Conservation (phyloP, 768 basidiomycete genomes). For the Lentinula raphanica region DNA sequence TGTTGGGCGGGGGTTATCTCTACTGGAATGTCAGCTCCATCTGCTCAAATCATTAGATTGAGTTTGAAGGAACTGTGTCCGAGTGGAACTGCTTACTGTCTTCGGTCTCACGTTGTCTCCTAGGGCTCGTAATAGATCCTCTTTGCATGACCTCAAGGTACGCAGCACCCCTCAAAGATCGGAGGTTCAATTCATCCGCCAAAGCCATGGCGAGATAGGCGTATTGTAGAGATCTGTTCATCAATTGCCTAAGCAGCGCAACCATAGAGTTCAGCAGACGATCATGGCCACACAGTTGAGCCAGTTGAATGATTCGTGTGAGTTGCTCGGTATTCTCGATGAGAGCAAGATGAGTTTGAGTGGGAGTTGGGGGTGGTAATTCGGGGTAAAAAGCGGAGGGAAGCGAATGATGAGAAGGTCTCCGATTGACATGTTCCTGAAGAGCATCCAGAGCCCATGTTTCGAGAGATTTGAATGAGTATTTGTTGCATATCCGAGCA, state of each 20-base stretch:
- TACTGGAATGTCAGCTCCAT: conserved; percentile 20
- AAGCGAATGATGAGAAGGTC: conserved; percentile 40
- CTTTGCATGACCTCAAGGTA: conserved; percentile 75
- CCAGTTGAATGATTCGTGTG: conserved; percentile 58
- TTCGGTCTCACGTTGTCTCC: not conserved
- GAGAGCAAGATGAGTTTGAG: conserved; percentile 10
- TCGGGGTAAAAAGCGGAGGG: conserved; percentile 26
- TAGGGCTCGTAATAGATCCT: not conserved
- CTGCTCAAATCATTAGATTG: not conserved
- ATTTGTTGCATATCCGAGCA: conserved; percentile 65
- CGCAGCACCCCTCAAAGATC: conserved; percentile 54
- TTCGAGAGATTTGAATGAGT: conserved; percentile 68
- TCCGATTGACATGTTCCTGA: conserved; percentile 58
- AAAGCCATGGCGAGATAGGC: conserved; percentile 71
- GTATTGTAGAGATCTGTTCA: conserved; percentile 58
- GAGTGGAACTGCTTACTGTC: not conserved
- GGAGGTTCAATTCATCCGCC: conserved; percentile 63
- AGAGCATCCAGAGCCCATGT: conserved; percentile 74
- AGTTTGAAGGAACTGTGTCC: not conserved
- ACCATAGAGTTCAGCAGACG: conserved; percentile 58
- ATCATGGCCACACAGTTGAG: conserved; percentile 61
- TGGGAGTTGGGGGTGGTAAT: conserved; percentile 9
- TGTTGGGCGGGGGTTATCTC: conserved; percentile 54
- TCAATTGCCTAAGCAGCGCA: conserved; percentile 51
- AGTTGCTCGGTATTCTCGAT: conserved; percentile 41